These are phyloP conservation scores for Jamesozyma hellenica DNA, from an alignment of 805 yeast species.

Conservation along the genomic window DNA sequence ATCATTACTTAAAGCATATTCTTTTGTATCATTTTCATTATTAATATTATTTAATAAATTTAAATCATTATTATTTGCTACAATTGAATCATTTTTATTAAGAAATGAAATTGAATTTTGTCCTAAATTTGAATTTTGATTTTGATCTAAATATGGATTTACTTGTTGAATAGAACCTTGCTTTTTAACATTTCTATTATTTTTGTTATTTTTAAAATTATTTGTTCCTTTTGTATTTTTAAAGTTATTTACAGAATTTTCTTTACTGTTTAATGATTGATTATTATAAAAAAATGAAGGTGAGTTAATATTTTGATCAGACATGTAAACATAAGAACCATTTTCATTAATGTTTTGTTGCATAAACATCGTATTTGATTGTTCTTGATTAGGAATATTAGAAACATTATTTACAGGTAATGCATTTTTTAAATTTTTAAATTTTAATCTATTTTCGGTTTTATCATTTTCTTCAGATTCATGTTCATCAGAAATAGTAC, in stretches of 20 bases:
- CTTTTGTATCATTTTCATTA: not conserved
- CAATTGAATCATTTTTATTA: slow-evolving; percentile 10
- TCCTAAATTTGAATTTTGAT: not conserved
- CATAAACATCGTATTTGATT: slow-evolving; percentile 4
- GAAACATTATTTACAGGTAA: slow-evolving; percentile 6
- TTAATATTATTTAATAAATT: too few relatives aligned
- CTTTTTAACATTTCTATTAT: slow-evolving; percentile 5
- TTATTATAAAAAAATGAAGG: not conserved
- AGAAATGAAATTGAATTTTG: slow-evolving; percentile 1
- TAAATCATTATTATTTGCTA: too few relatives aligned
- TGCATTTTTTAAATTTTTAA: slow-evolving; percentile 1
- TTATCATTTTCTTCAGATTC: not conserved
- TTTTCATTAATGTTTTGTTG: slow-evolving; percentile 3
- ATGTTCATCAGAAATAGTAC: not conserved
- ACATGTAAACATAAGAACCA: slow-evolving; percentile 3
- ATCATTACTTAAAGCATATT: not conserved
- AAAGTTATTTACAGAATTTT: slow-evolving; percentile 5
- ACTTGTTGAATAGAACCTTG: slow-evolving; percentile 6
- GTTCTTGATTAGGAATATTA: slow-evolving; percentile 1
- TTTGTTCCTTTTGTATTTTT: not conserved
- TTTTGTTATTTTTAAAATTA: slow-evolving; percentile 5
- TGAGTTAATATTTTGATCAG: not conserved
- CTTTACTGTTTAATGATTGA: not conserved
- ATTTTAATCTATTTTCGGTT: not conserved
- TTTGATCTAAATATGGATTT: slow-evolving; percentile 19